Evolutionary conservation across 441 rosid species (phyloP), one percentile per base, ranked within the genome.

Genomic region (Daphne laureola): DNA sequence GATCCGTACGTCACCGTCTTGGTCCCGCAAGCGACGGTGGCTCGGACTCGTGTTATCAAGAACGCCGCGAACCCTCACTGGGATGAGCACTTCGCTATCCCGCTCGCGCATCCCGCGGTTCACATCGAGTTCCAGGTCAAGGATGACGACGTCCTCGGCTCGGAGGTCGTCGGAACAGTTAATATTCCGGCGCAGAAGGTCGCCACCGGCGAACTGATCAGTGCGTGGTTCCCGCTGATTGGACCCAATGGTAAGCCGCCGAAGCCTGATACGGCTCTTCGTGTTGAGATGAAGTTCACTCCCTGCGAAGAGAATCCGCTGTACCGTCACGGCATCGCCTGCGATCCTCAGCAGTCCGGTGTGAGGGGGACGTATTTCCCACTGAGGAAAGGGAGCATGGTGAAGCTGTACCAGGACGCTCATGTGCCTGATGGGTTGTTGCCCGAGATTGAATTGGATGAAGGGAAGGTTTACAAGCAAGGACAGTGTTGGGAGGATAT

Each of bases 401-500:
- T 88, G 61, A 83, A 59, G 16, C 72, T 84, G 63, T 91, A 91
- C 61, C 96, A 91, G 35, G 98, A 91, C 43, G 96, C 98, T 63
- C 98, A 88, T 40, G 88, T 63, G 46, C 73, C 59, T 43, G 83
- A 77, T 23, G 73, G 67, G 3, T 7, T 55, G 59, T 62, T 83
- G 61, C 88, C 86, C 4, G 59, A 69, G 27, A 74, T 91, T 17
- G 49, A 64, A 14, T 55, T 88, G 55, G 95, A 86, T 8, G 63
- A 46, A 3, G 78, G 85, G 17, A 61, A 64, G 59, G 64, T 76
- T 49, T 87, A 75, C 27, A 59, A 38, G 63, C 88, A 78, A 0
- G 75, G 53, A 0, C 73, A 70, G 13, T 91, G 98, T 54, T 91
- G 98, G 98, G 95, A 86, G 65, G 98, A 91, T 64, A 80, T 91